A percentile compares a stretch with the other conserved stretches of the same genome.
These are phyloP conservation scores for Talaromyces amestolkiae DNA, from an alignment of 2,329 filamentous ascomycete species.

Conservation along the genomic window DNA sequence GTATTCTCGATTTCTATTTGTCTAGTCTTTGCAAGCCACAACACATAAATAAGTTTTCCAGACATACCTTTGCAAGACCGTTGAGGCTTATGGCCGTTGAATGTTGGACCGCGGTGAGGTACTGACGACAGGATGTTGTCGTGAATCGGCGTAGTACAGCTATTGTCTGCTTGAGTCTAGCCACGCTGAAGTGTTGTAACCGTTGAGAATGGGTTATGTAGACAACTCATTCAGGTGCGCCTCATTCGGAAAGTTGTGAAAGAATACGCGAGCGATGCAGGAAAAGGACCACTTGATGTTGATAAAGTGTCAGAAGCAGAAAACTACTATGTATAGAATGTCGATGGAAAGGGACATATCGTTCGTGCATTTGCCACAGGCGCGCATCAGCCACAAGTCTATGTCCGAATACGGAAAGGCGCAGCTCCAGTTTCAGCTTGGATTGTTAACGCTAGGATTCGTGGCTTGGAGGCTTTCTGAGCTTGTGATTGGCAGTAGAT, in stretches of 20 bases:
- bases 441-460: background rate
- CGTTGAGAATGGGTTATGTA: background rate
- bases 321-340: background rate
- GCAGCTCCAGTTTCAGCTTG: slow-evolving; percentile 15
- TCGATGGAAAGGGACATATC: background rate
- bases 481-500: slow-evolving; percentile 2
- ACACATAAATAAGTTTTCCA: background rate
- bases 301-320: background rate
- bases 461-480: background rate
- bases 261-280: background rate
- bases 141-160: background rate
- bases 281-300: background rate
- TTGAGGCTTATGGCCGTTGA: background rate
- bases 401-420: background rate
- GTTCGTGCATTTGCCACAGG: slow-evolving; percentile 11
- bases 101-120: background rate
- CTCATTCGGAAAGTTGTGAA: slow-evolving; percentile 2
- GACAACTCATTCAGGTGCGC: slow-evolving; percentile 17
- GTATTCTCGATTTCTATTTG: background rate
- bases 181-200: background rate
- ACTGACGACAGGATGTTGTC: background rate
- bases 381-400: background rate
- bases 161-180: background rate
- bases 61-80: background rate
- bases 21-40: slow-evolving; percentile 1